phyloP scores from a whole-genome alignment of 2,329 filamentous ascomycete species.

The Esteya vermicola region DNA sequence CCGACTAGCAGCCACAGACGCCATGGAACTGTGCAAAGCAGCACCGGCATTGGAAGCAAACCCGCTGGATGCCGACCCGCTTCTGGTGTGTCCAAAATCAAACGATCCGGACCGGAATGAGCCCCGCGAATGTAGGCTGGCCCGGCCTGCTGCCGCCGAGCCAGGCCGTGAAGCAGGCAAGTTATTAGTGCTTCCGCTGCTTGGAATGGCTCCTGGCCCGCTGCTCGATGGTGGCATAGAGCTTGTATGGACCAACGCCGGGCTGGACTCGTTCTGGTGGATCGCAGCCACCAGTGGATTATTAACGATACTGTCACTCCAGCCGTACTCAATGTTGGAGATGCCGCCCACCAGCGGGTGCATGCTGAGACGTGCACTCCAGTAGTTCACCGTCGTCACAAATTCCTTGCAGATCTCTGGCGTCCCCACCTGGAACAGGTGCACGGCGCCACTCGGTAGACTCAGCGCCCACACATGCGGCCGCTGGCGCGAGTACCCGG shows the following conservation, averaged over 20 bases:
- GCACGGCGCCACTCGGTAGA: slow-evolving; percentile 81
- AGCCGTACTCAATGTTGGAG: slow-evolving; percentile 95
- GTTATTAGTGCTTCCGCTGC: too few species aligned
- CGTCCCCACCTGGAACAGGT: slow-evolving; percentile 96
- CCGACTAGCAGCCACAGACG: background rate
- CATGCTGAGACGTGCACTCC: slow-evolving; percentile 87
- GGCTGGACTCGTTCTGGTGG: slow-evolving; percentile 32
- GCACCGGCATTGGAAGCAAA: slow-evolving; percentile 15
- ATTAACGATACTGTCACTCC: slow-evolving; percentile 73
- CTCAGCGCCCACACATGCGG: slow-evolving; percentile 92
- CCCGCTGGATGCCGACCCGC: slow-evolving; percentile 27
- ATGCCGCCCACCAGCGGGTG: slow-evolving; percentile 86
- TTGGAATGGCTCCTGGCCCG: too few species aligned
- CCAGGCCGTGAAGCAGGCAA: slow-evolving; percentile 28
- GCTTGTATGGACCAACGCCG: slow-evolving; percentile 2
- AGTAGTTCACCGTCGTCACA: slow-evolving; percentile 90
- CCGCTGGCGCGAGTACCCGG: slow-evolving; percentile 80
- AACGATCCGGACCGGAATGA: slow-evolving; percentile 44
- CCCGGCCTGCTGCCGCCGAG: slow-evolving; percentile 24
- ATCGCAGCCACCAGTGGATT: slow-evolving; percentile 38
- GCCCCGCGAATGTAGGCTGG: slow-evolving; percentile 14
- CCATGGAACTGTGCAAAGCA: background rate
- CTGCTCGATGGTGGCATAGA: slow-evolving; percentile 10
- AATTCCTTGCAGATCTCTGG: slow-evolving; percentile 91
- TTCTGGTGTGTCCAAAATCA: slow-evolving; percentile 45